Conservation (phyloP, 2,329 filamentous ascomycete species). For the Fusarium subglutinans region DNA sequence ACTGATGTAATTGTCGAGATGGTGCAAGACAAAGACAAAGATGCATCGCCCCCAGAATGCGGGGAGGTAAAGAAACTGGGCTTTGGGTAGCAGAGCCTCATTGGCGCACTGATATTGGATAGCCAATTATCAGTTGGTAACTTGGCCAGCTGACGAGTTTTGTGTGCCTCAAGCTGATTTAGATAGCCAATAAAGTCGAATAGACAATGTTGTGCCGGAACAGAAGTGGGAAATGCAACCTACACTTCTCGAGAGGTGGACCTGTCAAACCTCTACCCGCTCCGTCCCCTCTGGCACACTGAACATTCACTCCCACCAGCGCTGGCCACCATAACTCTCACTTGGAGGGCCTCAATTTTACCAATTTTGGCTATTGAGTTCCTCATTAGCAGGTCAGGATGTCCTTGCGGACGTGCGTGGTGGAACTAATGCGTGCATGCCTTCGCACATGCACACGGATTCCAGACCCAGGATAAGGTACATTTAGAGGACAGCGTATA, state of each 20-base stretch:
- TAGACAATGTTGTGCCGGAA: not conserved
- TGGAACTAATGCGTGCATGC: not conserved
- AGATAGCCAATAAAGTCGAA: not conserved
- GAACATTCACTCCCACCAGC: fast-evolving
- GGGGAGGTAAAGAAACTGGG: not conserved
- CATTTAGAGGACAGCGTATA: fast-evolving
- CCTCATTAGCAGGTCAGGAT: not conserved
- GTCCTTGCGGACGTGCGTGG: not conserved
- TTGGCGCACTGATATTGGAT: fast-evolving
- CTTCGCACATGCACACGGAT: not conserved
- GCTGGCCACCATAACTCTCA: fast-evolving
- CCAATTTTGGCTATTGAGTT: not conserved
- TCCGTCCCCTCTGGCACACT: not conserved
- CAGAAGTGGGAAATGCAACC: not conserved
- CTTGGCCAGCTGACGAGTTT: not conserved
- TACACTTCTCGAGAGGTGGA: not conserved
- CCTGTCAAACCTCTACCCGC: not conserved
- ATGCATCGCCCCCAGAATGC: not conserved
- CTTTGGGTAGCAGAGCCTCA: not conserved
- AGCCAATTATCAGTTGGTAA: not conserved
- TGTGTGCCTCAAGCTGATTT: not conserved
- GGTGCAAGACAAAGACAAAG: not conserved
- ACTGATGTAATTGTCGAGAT: not conserved
- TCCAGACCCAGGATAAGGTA: not conserved
- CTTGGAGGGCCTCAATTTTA: not conserved